Evolutionary conservation across 495 filamentous ascomycete genomes (phyloP), one percentile per base, ranked within the genome.

Genomic region (Penicillium maclennaniae): DNA sequence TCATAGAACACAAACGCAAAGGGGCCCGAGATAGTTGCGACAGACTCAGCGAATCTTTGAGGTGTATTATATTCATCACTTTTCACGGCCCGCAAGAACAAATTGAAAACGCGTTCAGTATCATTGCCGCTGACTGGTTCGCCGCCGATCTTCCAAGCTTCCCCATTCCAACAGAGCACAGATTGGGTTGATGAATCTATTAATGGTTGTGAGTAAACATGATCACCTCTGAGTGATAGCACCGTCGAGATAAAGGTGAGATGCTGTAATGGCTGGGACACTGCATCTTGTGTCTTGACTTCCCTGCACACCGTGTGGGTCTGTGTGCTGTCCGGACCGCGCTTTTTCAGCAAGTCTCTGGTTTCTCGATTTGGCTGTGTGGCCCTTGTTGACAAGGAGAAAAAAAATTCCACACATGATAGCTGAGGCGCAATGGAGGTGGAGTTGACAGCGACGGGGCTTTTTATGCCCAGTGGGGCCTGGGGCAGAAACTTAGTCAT

Each of bases 151-250:
- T 79, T 85, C 93, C 93, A 99, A 8, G 91, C 95, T 66, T 99
- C 93, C n/a, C 93, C 93, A 60, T 97, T 97, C 92, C 93, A 99
- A 77, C 92, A 97, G 15, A 99, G 77, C 12, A 89, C 74, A 8
- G 88, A 92, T 17, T 79, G 79, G n/a, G 77, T 80, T 2, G 56
- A 51, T 5, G 58, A 16, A 58, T 89, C 83, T 37, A 77, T 68
- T 17, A 95, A 78, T 1, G 93, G 93, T 60, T 99, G 93, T 14
- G 69, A 63, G 16, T 85, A 80, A 42, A 95, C 60, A 52, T 80
- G 75, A 34, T 84, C 78, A 19, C 93, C 92, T 58, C 93, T 81
- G 17, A 99, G 75, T 5, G 91, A 82, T 6, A 99, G 80, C 1
- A 99, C 93, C 5, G 88, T 95, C 14, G 93, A 91, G 4, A 83